Conservation (phyloP, 805 yeast species). For the Cyberlindnera petersonii region DNA sequence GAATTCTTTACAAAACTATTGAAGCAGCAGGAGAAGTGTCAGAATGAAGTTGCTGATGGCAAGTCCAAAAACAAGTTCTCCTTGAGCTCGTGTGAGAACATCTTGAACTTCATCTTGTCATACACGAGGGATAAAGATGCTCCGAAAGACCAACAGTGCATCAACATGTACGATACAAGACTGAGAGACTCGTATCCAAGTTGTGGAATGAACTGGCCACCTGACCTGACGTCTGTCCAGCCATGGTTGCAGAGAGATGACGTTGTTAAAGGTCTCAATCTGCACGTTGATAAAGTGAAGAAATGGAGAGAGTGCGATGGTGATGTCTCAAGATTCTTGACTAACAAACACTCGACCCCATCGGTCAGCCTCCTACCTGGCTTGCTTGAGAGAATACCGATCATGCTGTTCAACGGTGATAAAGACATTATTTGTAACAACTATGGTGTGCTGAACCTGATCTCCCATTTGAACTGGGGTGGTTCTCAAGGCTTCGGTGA, state of each 20-base stretch:
- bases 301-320: constrained; percentile 78
- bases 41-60: constrained; percentile 42
- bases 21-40: constrained; percentile 55
- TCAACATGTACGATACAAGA: constrained; percentile 80
- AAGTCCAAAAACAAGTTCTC: constrained; percentile 27
- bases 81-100: constrained; percentile 42
- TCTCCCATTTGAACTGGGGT: constrained; percentile 61
- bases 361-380: constrained; percentile 65
- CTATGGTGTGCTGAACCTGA: constrained; percentile 65
- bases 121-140: constrained; percentile 30
- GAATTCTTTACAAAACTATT: constrained; percentile 40
- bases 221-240: constrained; percentile 47
- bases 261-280: constrained; percentile 51
- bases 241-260: constrained; percentile 47
- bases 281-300: constrained; percentile 36
- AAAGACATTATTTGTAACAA: constrained; percentile 86
- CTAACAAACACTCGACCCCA: constrained; percentile 51
- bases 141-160: constrained; percentile 48
- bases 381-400: constrained; percentile 51
- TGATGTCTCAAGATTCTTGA: constrained; percentile 49
- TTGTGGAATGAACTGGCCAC: constrained; percentile 95
- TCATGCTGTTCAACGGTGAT: constrained; percentile 81
- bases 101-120: constrained; percentile 30
- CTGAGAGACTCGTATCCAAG: constrained; percentile 70
- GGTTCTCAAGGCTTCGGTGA: constrained; percentile 39